A percentile compares a stretch with the other conserved stretches of the same genome.
phyloP scores from a whole-genome alignment of 148 eudicot species.

The Arctostaphylos glauca region DNA sequence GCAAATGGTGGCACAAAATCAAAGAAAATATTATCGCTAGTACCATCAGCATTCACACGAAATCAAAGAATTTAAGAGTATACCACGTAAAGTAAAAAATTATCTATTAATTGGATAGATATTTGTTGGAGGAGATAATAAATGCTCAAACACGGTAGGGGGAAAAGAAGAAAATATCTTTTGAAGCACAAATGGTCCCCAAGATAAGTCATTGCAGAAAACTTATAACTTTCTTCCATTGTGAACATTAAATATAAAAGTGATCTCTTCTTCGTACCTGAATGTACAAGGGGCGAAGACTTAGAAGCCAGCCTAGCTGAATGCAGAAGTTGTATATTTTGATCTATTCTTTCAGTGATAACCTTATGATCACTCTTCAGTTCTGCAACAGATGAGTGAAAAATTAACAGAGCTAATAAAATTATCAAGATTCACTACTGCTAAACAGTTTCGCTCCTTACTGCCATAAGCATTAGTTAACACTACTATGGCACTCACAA shows the following conservation, averaged over 20 bases:
- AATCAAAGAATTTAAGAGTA: not conserved
- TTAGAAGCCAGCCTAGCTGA: slow-evolving; percentile 44
- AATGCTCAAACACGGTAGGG: not conserved
- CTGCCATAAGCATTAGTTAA: slow-evolving; percentile 1
- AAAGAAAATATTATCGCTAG: not conserved
- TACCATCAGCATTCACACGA: not conserved
- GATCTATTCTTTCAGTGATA: slow-evolving; percentile 61
- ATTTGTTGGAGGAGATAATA: not conserved
- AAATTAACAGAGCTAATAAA: not conserved
- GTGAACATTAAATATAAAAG: not conserved
- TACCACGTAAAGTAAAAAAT: not conserved
- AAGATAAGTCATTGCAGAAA: not conserved
- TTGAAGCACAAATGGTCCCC: not conserved
- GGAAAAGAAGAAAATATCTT: not conserved
- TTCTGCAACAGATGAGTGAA: slow-evolving; percentile 33
- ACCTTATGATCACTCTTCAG: slow-evolving; percentile 60
- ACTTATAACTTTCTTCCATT: not conserved
- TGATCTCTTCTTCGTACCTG: slow-evolving; percentile 40
- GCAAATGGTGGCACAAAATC: not conserved
- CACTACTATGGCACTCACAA: not conserved
- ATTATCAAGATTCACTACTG: not conserved
- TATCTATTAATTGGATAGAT: not conserved
- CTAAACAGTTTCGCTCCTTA: not conserved
- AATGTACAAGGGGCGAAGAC: slow-evolving; percentile 26
- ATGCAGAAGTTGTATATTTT: slow-evolving; percentile 63